A percentile compares a stretch with the other conserved stretches of the same genome.
phyloP scores from a whole-genome alignment of 208 protist species.

The Strigomonas oncopelti region DNA sequence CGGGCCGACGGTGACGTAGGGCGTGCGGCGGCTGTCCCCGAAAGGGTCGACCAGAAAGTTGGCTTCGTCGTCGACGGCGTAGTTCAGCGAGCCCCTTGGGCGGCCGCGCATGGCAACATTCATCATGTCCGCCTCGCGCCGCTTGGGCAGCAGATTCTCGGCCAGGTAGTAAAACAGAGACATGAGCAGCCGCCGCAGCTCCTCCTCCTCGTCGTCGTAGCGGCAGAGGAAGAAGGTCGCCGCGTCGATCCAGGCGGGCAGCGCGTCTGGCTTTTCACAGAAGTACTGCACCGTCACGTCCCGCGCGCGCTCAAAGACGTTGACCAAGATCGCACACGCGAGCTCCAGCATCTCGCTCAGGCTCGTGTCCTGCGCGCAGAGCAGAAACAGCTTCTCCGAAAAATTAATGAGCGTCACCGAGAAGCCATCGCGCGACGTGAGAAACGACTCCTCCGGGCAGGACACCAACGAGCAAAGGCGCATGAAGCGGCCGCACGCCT shows the following conservation, averaged over 20 bases:
- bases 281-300: conserved; percentile 44
- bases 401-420: conserved; percentile 41
- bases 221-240: conserved; percentile 38
- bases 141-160: conserved; percentile 48
- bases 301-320: conserved; percentile 73
- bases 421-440: conserved; percentile 30
- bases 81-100: conserved; percentile 15
- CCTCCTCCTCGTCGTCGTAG: conserved; percentile 61
- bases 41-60: not conserved
- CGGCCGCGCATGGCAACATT: not conserved
- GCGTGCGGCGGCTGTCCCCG: not conserved
- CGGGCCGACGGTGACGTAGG: conserved; percentile 17
- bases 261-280: conserved; percentile 23
- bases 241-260: conserved; percentile 49
- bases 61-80: conserved; percentile 12
- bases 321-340: conserved; percentile 63
- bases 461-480: conserved; percentile 56
- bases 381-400: conserved; percentile 35
- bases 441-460: conserved; percentile 47
- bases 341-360: conserved; percentile 49
- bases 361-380: conserved; percentile 22
- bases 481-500: conserved; percentile 39
- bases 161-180: conserved; percentile 72
- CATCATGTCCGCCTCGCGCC: conserved; percentile 11
- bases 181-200: conserved; percentile 71